A percentile compares a stretch with the other conserved stretches of the same genome.
These are phyloP conservation scores for Aspergillus sp. DNA, from an alignment of 2,329 filamentous ascomycete species.

Conservation along the genomic window DNA sequence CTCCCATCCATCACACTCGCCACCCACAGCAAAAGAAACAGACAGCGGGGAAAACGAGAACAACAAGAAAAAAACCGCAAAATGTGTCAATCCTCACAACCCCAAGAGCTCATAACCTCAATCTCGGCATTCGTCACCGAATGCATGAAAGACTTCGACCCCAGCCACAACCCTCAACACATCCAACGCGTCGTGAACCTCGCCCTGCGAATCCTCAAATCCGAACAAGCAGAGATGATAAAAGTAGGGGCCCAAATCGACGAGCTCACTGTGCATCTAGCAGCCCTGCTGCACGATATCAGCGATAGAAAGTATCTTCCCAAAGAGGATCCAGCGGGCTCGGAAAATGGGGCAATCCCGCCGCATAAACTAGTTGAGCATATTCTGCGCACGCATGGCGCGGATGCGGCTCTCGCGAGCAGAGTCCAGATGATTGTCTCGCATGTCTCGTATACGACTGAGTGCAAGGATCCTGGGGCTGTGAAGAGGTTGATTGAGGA, in stretches of 20 bases:
- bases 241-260: background rate
- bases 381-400: constrained; percentile 2
- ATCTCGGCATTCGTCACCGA: constrained; percentile 59
- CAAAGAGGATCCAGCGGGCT: background rate
- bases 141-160: constrained; percentile 17
- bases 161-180: constrained; percentile 15
- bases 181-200: constrained; percentile 14
- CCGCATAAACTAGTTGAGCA: constrained; percentile 4
- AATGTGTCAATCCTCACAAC: constrained; percentile 45
- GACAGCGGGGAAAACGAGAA: constrained; percentile 7
- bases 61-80: constrained; percentile 11
- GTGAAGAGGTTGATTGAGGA: constrained; percentile 60
- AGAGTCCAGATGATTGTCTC: constrained; percentile 13
- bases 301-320: constrained; percentile 16
- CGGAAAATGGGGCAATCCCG: background rate
- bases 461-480: constrained; percentile 6
- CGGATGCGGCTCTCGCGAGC: background rate
- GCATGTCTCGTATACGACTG: constrained; percentile 17
- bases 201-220: constrained; percentile 8
- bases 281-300: constrained; percentile 15
- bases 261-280: constrained; percentile 1
- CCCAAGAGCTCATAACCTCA: constrained; percentile 55
- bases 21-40: background rate
- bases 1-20: no score
- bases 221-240: background rate